phyloP scores from a whole-genome alignment of 1,139 yeast genomes.

The Yamadazyma triangularis region DNA sequence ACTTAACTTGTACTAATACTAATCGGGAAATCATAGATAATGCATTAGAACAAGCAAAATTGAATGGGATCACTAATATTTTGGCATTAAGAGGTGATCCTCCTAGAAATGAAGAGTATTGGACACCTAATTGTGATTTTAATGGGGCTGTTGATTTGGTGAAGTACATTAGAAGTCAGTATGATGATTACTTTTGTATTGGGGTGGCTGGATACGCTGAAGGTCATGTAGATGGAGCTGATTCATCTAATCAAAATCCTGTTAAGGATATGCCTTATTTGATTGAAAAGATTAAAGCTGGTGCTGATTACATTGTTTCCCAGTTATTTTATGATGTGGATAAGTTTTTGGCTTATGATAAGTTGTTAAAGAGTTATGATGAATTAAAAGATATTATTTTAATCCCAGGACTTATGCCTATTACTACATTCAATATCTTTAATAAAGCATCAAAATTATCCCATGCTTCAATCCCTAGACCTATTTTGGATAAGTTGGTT shows the following conservation, averaged over 20 bases:
- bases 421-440: slow-evolving; percentile 81
- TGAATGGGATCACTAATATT: slow-evolving; percentile 75
- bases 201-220: slow-evolving; percentile 97
- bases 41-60: slow-evolving; percentile 71
- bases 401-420: slow-evolving; percentile 96
- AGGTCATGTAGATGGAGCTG: slow-evolving; percentile 88
- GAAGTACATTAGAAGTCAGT: slow-evolving; percentile 58
- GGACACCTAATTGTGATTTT: slow-evolving; percentile 57
- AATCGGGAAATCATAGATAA: slow-evolving; percentile 70
- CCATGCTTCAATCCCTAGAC: slow-evolving; percentile 77
- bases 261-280: slow-evolving; percentile 69
- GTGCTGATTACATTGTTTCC: slow-evolving; percentile 44
- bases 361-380: slow-evolving; percentile 26
- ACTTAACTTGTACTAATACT: slow-evolving; percentile 94
- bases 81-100: slow-evolving; percentile 95
- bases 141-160: slow-evolving; percentile 80
- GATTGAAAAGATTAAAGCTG: slow-evolving; percentile 43
- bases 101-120: slow-evolving; percentile 73
- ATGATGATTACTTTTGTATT: slow-evolving; percentile 76
- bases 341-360: slow-evolving; percentile 38
- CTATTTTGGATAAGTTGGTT: slow-evolving; percentile 37
- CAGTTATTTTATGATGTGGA: slow-evolving; percentile 42
- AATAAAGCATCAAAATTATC: slow-evolving; percentile 86
- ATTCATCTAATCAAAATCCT: slow-evolving; percentile 56
- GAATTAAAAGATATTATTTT: slow-evolving; percentile 48